Conservation (phyloP, 805 yeast genomes). For the Yamadazyma scolyti region DNA sequence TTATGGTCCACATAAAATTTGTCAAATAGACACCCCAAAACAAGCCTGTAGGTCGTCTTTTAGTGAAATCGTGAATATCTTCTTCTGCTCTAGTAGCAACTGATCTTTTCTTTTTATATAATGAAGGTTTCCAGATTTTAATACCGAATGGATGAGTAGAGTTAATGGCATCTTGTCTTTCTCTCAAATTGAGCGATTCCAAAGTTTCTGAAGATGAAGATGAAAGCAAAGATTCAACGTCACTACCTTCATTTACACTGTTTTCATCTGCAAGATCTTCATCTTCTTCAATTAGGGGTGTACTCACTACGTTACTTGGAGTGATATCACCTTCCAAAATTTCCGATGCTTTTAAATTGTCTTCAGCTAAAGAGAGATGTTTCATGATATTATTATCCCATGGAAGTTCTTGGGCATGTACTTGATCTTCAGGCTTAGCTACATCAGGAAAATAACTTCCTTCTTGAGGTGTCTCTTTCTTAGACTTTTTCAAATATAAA, state of each 20-base stretch:
- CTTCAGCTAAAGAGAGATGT: conserved; percentile 20
- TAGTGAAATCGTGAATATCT: conserved; percentile 79
- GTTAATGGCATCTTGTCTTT: conserved; percentile 94
- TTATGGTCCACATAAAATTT: conserved; percentile 68
- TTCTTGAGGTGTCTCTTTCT: conserved; percentile 5
- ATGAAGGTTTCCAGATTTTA: conserved; percentile 97
- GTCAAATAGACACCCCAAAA: conserved; percentile 60
- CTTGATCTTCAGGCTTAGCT: conserved; percentile 6
- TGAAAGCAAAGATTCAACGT: conserved; percentile 23
- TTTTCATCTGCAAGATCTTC: background rate
- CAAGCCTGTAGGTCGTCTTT: conserved; percentile 27
- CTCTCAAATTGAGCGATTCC: conserved; percentile 85
- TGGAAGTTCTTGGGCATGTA: conserved; percentile 3
- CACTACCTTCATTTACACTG: conserved; percentile 11
- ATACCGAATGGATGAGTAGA: conserved; percentile 98
- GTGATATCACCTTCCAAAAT: conserved; percentile 11
- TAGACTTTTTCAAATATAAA: conserved; percentile 20
- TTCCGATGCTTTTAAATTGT: conserved; percentile 14
- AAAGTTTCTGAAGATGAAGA: conserved; percentile 44
- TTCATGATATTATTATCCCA: conserved; percentile 13
- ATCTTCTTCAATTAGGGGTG: conserved; percentile 14
- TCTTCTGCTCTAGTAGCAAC: conserved; percentile 89
- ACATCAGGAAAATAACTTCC: conserved; percentile 7
- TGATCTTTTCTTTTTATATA: conserved; percentile 88
- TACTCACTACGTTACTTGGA: conserved; percentile 7